Base-by-base conservation (phyloP, 768 basidiomycete genomes). In the Epithele typhae region DNA sequence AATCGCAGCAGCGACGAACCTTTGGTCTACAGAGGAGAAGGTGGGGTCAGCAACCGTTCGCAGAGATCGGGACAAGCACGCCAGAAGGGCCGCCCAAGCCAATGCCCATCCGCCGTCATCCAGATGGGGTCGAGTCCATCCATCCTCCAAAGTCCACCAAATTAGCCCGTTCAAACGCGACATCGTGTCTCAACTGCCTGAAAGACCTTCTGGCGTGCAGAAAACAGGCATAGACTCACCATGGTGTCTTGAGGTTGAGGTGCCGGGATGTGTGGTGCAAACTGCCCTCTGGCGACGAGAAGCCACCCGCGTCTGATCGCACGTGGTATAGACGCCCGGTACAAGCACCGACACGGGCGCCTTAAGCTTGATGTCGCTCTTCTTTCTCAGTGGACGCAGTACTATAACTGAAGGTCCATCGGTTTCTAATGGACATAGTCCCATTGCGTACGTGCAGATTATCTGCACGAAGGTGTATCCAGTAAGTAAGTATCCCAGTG, bases 21-120 rank as follows among this genome's bases (percentile, higher is more conserved):
- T 88, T 92, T 91, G 70, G 87, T 90, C 89, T 88, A 71, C 47
- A 58, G 62, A 21, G n/a, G 34, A 54, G 40, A 18, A 18, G 32
- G 10, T 43, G 49, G 33, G 24, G 40, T 51, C 48, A 58, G 65
- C 30, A 42, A 23, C 32, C 19, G 32, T 64, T 56, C 58, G 10
- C 12, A 18, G 18, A 34, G 25, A n/a, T n/a, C n/a, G n/a, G n/a
- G n/a, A n/a, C 40, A 38, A 23, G 42, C 49, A 33, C 42, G 42
- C 40, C 43, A 17, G 49, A 42, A 45, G 49, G 52, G 52, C 45
- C 19, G 45, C 36, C 42, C 22, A 35, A 41, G 43, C 32, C 18
- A 14, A 19, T 10, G 38, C 40, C n/a, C n/a, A n/a, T n/a, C n/a
- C n/a, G n/a, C 44, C 49, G 58, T 65, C 70, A 75, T 73, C 74